Evolutionary conservation across 306 rosid genomes (phyloP).

Genomic region (Acacia acuminata): DNA sequence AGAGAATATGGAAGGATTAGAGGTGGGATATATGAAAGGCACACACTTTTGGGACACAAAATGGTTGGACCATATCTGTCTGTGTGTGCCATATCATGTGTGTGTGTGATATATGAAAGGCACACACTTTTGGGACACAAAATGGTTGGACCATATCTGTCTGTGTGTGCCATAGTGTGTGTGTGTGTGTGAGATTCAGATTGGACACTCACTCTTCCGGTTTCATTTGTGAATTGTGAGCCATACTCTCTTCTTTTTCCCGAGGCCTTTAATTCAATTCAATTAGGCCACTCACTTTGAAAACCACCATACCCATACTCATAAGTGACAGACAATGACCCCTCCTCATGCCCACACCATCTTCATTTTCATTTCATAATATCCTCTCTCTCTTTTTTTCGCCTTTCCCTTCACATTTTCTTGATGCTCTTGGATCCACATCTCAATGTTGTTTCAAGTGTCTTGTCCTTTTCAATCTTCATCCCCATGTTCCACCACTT

Average conservation of each 20-base stretch:
- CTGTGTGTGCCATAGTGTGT: too few species aligned
- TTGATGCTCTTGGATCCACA: background rate
- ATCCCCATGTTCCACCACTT: background rate
- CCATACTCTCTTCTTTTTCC: background rate
- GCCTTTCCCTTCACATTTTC: background rate
- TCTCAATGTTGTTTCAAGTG: background rate
- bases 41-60: too few species aligned
- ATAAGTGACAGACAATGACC: background rate
- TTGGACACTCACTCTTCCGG: background rate
- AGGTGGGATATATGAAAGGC: too few species aligned
- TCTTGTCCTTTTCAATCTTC: background rate
- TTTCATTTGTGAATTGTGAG: background rate
- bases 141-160: background rate
- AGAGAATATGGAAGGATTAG: too few species aligned
- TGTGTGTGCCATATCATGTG: too few species aligned
- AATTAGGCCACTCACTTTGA: background rate
- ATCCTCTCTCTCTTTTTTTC: too few species aligned
- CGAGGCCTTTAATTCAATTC: background rate
- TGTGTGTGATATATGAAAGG: background rate
- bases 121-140: background rate
- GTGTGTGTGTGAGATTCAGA: too few species aligned
- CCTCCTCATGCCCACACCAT: background rate
- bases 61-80: too few species aligned
- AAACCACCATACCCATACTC: background rate
- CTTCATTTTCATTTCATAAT: background rate